A percentile compares a stretch with the other conserved stretches of the same genome.
phyloP scores from a whole-genome alignment of 2,329 filamentous ascomycete species.

The Penicillium sp. region DNA sequence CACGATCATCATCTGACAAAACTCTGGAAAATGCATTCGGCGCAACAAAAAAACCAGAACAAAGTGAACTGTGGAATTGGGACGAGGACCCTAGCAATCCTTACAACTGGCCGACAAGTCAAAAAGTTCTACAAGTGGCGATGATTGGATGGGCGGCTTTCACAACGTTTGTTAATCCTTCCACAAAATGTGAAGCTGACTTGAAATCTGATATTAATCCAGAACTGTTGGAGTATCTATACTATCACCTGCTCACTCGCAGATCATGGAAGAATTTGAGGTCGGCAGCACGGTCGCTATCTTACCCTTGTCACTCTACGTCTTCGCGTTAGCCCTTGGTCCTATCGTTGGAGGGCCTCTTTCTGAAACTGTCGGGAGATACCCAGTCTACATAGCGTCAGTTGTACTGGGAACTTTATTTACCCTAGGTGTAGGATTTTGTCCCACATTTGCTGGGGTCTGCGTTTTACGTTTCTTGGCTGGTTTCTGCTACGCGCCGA shows the following conservation, averaged over 20 bases:
- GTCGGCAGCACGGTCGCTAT: conserved; percentile 16
- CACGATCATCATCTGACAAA: background rate
- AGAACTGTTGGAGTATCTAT: conserved; percentile 18
- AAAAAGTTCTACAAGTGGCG: conserved; percentile 11
- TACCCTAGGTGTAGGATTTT: conserved; percentile 16
- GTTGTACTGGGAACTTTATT: conserved; percentile 16
- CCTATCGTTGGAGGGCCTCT: conserved; percentile 25
- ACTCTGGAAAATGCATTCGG: background rate
- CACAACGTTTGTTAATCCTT: conserved; percentile 10
- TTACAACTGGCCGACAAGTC: conserved; percentile 16
- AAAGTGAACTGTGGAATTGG: background rate
- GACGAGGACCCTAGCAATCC: conserved; percentile 11
- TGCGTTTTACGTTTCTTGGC: conserved; percentile 18
- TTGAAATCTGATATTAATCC: background rate
- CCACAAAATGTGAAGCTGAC: too few species aligned
- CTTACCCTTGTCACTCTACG: conserved; percentile 18
- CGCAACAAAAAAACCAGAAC: background rate
- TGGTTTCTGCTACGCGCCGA: conserved; percentile 17
- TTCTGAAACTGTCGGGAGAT: conserved; percentile 24
- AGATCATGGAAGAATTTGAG: conserved; percentile 16
- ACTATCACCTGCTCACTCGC: conserved; percentile 11
- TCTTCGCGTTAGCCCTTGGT: conserved; percentile 17
- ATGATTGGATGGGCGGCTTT: conserved; percentile 18
- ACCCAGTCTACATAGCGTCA: conserved; percentile 18
- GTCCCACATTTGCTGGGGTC: conserved; percentile 8